Evolutionary conservation across 306 rosid genomes (phyloP), one percentile per base, ranked within the genome.

Genomic region (Vicia villosa): DNA sequence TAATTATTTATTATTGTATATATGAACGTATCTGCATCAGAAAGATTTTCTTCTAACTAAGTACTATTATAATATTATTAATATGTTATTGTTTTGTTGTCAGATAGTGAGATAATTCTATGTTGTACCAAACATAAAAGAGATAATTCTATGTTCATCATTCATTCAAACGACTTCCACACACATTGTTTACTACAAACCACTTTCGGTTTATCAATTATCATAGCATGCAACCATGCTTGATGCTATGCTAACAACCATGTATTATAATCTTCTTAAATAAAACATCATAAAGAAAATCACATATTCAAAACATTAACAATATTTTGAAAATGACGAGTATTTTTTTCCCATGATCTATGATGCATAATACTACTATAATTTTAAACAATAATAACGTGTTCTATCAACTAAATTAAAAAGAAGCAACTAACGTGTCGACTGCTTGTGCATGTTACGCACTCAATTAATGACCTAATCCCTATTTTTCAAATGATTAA

Each of bases 371-470:
- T n/a, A n/a, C n/a, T n/a, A n/a, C 43, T 58, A 64, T 51, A 1
- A 58, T 15, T 1, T 8, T 4, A 6, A 1, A 30, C 0, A 30
- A 30, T 30, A 30, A 32, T 32, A 34, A 34, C 38, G 38, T 34
- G 38, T 34, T 34, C 10, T 34, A 34, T 34, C 38, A 34, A 34
- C 38, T 34, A 8, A 34, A 34, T 34, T 1, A 7, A 34, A 34
- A 34, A 8, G 40, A 64, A 59, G 52, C 55, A 36, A 26, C 58
- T 67, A 30, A 83, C 74, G 85, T 74, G 86, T 79, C 80, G 2
- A 19, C 59, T 73, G 57, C 43, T 80, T 32, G 43, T 60, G 77
- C 63, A 76, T 51, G 75, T 75, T 47, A 67, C 74, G 66, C 54
- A 42, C n/a, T 43, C 61, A 52, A 20, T 52, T 8, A 40, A 66